phyloP scores from a whole-genome alignment of 345 rosid species.

The Ailanthus altissimus region DNA sequence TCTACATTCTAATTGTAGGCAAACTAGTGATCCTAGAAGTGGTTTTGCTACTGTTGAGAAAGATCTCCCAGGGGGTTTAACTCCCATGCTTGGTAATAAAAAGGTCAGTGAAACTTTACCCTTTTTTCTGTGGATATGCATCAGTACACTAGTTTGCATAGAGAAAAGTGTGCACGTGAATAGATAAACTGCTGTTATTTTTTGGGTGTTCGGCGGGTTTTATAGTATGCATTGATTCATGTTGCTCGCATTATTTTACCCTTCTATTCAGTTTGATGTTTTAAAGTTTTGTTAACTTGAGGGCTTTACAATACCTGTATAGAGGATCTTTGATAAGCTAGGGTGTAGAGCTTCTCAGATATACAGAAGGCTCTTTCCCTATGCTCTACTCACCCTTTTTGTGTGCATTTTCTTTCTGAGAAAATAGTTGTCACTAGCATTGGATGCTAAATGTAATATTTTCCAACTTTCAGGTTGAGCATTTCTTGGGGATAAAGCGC shows the following conservation, averaged over 20 bases:
- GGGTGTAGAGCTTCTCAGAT: not conserved
- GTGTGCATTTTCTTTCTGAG: not conserved
- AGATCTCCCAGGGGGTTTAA: constrained; percentile 77
- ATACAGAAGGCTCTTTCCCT: not conserved
- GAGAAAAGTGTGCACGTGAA: not conserved
- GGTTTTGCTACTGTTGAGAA: constrained; percentile 91
- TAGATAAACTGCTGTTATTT: not conserved
- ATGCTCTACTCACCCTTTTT: not conserved
- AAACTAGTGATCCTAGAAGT: constrained; percentile 85
- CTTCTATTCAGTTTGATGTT: not conserved
- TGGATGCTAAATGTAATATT: not conserved
- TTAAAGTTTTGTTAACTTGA: not conserved
- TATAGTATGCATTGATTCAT: not conserved
- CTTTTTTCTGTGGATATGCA: not conserved
- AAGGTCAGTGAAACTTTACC: constrained; percentile 52
- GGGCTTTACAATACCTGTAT: not conserved
- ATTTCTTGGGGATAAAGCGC: constrained; percentile 92
- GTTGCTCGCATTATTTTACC: not conserved
- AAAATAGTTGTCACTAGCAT: not conserved
- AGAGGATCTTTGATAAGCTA: not conserved
- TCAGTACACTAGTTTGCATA: not conserved
- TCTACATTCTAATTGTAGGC: constrained; percentile 42
- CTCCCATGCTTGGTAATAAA: constrained; percentile 93
- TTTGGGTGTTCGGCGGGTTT: not conserved
- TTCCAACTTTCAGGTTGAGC: constrained; percentile 66